Evolutionary conservation across 2,329 filamentous ascomycete genomes (phyloP), one percentile per base, ranked within the genome.

Genomic region (Penicillium paneum): DNA sequence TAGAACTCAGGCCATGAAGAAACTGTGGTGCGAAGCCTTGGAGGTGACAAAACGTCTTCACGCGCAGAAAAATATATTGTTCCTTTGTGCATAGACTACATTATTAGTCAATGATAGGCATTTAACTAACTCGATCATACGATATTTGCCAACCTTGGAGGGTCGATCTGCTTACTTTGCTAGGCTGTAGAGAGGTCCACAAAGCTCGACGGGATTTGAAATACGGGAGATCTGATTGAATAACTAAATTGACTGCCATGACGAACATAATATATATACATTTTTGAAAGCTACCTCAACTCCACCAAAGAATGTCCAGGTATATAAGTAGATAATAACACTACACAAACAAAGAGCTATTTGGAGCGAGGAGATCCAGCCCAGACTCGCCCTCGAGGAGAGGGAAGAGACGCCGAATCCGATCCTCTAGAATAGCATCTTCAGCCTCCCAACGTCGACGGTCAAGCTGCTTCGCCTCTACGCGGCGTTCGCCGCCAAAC

Each of bases 361-460:
- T 65, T 8, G 69, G 66, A 26, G 67, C 63, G 24, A 71, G 57
- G 0, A 58, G 63, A 46, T 64, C 65, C 28, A 71, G 48, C 1
- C 62, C 60, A 10, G 64, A 63, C 45, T 72, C 68, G 2, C 63
- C 68, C 42, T 70, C 70, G 21, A 71, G 63, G 15, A 70, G 46
- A 19, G 69, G 65, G 52, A 63, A 61, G 39, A 74, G 58, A 38
- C 57, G 55, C 15, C 61, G 66, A 15, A 67, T 65, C 3, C 74
- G 65, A 52, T 74, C 73, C 42, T 73, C 64, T 12, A 76, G 53
- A 46, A 75, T 69, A 53, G 71, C 61, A 42, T 67, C 59, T 55
- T 76, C 74, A n/a, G 74, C 72, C 53, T 75, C 67, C 74, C 74
- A 76, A 31, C 71, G 59, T 43, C 67, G 70, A 19, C 71, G 62